Evolutionary conservation across 2,329 filamentous ascomycete species (phyloP), one percentile per base, ranked within the genome.

Genomic region (Tolypocladium tundrense): DNA sequence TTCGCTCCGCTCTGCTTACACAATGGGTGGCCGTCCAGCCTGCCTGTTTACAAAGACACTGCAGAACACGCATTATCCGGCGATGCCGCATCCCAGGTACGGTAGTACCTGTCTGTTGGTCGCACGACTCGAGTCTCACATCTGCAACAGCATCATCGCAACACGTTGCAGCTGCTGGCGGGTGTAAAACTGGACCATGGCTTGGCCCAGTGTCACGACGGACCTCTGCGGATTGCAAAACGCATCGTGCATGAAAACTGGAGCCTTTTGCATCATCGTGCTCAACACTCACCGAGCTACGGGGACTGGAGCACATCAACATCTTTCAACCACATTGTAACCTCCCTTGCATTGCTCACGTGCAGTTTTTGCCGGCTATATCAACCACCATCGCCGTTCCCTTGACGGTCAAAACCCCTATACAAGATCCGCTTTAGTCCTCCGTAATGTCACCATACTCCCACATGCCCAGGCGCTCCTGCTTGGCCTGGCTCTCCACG

Each of bases 381-480:
- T 13, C 7, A 51, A 14, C 16, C 19, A 4, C 21, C 48, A 35
- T 13, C 48, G 31, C 19, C 48, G 4, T n/a, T 13, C 48, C 5
- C 37, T 40, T 1, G 14, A 40, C 14, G 5, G 14, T 2, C 37
- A 16, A 40, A 5, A 40, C 5, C 37, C 14, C 4, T 27, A 7
- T 16, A 40, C 37, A 14, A 14, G 13, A 40, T 16, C 4, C 7
- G 19, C 21, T 35, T 35, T 85, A 91, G 69, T 96, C 91, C 77
- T 96, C 92, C 16, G 91, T 96, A 69, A 96, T 81, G 72, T 97
- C 94, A 65, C 94, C 94, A 74, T 97, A 99, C 81, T 99, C 94
- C 92, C 93, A 99, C 83, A 96, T 94, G 50, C 94, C 94, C 64
- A 85, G 79, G 61, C 91, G 84, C 58, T 86, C 85, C 57, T 83